These are phyloP conservation scores for Metroxylon sagu DNA, from an alignment of 176 grass and related monocot genomes.

Conservation along the genomic window DNA sequence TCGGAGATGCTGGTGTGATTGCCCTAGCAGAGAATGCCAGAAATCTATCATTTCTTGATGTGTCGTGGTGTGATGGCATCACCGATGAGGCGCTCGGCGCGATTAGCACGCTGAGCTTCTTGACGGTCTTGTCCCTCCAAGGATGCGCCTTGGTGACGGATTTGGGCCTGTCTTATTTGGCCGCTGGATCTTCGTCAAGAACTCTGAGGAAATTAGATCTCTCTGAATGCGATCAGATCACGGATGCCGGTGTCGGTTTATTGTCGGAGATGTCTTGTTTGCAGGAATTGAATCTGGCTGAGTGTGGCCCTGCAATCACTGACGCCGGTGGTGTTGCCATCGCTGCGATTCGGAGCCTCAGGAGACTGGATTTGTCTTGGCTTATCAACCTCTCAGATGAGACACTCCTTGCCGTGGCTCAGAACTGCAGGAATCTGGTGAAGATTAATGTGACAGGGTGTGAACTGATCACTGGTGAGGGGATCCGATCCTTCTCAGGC, in stretches of 20 bases:
- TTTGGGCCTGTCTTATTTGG: constrained; percentile 1
- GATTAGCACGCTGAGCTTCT: not conserved
- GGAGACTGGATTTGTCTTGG: not conserved
- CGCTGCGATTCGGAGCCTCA: not conserved
- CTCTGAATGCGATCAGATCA: constrained; percentile 8
- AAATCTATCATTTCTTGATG: not conserved
- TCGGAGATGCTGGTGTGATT: not conserved
- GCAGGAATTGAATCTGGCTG: constrained; percentile 3
- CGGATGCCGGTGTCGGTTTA: not conserved
- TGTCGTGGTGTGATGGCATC: constrained; percentile 2
- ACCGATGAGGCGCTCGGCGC: not conserved
- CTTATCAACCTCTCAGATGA: constrained; percentile 4
- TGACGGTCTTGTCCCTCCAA: constrained; percentile 1
- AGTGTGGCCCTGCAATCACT: not conserved
- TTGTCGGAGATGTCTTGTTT: not conserved
- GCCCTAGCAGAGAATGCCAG: not conserved
- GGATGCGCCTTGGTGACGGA: constrained; percentile 4
- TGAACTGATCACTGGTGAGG: constrained; percentile 4
- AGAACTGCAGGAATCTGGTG: constrained; percentile 3
- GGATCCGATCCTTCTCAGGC: not conserved
- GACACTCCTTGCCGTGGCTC: not conserved
- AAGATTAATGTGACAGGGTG: constrained; percentile 5
- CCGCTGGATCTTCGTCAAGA: not conserved
- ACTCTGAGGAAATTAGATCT: not conserved
- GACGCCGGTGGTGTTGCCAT: constrained; percentile 1